phyloP scores from a whole-genome alignment of 495 filamentous ascomycete genomes.

The Usnea hakonensis region DNA sequence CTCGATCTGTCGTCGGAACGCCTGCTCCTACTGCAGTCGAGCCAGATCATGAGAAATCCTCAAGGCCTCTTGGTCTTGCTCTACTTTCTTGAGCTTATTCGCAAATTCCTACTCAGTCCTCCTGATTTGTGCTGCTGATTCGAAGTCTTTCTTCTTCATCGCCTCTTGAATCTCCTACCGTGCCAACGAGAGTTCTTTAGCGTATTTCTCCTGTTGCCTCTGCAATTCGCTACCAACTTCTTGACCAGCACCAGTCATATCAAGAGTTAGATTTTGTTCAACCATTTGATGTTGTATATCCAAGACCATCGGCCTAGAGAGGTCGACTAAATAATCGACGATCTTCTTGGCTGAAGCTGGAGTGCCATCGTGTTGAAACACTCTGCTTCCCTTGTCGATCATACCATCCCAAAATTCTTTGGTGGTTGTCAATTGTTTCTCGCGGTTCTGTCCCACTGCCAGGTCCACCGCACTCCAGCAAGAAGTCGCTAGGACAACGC shows the following conservation, averaged over 20 bases:
- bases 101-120: too few relatives aligned
- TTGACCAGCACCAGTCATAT: background rate
- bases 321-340: background rate
- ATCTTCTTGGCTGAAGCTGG: background rate
- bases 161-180: background rate
- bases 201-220: background rate
- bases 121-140: too few relatives aligned
- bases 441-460: background rate
- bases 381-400: background rate
- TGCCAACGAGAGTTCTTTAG: background rate
- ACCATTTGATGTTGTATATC: background rate
- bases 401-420: constrained; percentile 1
- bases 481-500: constrained; percentile 38
- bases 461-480: constrained; percentile 4
- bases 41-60: too few relatives aligned
- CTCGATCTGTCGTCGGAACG: too few relatives aligned
- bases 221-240: background rate
- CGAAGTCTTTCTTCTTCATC: too few relatives aligned
- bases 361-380: background rate
- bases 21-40: too few relatives aligned
- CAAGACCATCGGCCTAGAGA: background rate
- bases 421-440: background rate
- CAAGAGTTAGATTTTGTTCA: background rate
- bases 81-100: too few relatives aligned
- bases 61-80: too few relatives aligned